Percentiles rank a stretch among this genome's conserved stretches.
phyloP scores from a whole-genome alignment of 2,329 filamentous ascomycete genomes.

The Teratosphaeria viscida region DNA sequence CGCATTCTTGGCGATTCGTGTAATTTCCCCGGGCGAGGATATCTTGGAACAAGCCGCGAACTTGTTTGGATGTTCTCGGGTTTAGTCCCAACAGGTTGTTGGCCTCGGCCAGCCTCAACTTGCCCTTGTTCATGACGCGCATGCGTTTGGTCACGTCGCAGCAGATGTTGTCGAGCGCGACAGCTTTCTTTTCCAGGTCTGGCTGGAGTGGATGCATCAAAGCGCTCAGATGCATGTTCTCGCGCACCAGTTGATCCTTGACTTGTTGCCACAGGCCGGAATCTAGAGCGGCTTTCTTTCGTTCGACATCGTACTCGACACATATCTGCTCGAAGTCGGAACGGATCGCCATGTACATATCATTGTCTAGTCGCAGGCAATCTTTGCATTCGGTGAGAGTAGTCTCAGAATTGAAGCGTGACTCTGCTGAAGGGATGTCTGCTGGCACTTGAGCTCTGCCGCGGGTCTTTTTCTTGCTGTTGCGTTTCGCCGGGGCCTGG shows the following conservation, averaged over 20 bases:
- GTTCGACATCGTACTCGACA: slow-evolving; percentile 48
- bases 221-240: slow-evolving; percentile 52
- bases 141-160: slow-evolving; percentile 74
- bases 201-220: slow-evolving; percentile 48
- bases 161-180: slow-evolving; percentile 69
- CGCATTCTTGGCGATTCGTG: slow-evolving; percentile 62
- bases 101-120: slow-evolving; percentile 64
- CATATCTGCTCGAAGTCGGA: slow-evolving; percentile 62
- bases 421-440: slow-evolving; percentile 52
- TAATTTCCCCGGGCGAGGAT: slow-evolving; percentile 57
- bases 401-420: slow-evolving; percentile 71
- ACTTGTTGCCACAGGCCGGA: slow-evolving; percentile 62
- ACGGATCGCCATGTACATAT: slow-evolving; percentile 54
- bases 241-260: slow-evolving; percentile 56
- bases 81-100: slow-evolving; percentile 63
- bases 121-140: slow-evolving; percentile 47
- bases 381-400: slow-evolving; percentile 69
- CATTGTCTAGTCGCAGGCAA: slow-evolving; percentile 54
- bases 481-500: slow-evolving; percentile 52
- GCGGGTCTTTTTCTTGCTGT: slow-evolving; percentile 57
- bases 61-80: slow-evolving; percentile 54
- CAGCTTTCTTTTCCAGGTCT: slow-evolving; percentile 50
- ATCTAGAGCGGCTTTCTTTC: slow-evolving; percentile 67
- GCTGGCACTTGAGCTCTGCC: slow-evolving; percentile 59
- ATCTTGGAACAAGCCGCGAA: slow-evolving; percentile 56